phyloP scores from a whole-genome alignment of 164 flowering plant genomes.

The Buxus sempervirens region DNA sequence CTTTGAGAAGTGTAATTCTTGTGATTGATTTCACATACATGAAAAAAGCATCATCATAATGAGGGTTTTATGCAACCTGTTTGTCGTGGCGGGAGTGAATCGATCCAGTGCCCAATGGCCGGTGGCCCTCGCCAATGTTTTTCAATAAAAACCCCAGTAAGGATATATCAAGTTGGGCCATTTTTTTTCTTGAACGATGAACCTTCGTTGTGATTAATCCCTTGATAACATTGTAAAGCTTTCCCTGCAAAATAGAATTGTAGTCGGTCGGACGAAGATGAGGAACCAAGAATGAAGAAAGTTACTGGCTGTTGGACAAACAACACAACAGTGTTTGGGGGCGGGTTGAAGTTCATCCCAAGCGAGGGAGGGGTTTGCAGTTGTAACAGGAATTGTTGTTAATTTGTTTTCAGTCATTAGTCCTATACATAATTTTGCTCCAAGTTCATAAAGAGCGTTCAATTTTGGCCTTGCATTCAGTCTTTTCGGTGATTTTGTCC shows the following conservation, averaged over 20 bases:
- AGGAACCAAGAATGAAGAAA: not conserved
- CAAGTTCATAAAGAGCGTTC: not conserved
- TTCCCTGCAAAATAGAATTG: not conserved
- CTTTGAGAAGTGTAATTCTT: slow-evolving; percentile 23
- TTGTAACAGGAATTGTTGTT: no score
- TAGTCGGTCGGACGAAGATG: not conserved
- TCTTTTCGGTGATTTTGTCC: slow-evolving; percentile 11
- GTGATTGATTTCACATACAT: slow-evolving; percentile 30
- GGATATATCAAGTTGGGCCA: slow-evolving; percentile 13
- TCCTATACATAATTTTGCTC: not conserved
- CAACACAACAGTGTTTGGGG: not conserved
- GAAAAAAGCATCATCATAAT: slow-evolving; percentile 32
- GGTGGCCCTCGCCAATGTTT: slow-evolving; percentile 10
- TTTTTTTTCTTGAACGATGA: slow-evolving; percentile 9
- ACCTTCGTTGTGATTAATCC: slow-evolving; percentile 1
- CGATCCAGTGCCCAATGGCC: slow-evolving; percentile 6
- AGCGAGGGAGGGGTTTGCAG: no score
- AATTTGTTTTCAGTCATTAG: no score
- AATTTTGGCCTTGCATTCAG: not conserved
- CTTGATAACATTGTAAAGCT: not conserved
- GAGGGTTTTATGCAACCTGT: slow-evolving; percentile 20
- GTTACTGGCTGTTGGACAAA: not conserved
- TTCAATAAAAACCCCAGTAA: slow-evolving; percentile 22
- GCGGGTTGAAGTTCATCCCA: not conserved
- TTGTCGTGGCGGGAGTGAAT: slow-evolving; percentile 9